A percentile compares a stretch with the other conserved stretches of the same genome.
phyloP scores from a whole-genome alignment of 371 early-diverging fungal genomes.

The Mortierella sp. region DNA sequence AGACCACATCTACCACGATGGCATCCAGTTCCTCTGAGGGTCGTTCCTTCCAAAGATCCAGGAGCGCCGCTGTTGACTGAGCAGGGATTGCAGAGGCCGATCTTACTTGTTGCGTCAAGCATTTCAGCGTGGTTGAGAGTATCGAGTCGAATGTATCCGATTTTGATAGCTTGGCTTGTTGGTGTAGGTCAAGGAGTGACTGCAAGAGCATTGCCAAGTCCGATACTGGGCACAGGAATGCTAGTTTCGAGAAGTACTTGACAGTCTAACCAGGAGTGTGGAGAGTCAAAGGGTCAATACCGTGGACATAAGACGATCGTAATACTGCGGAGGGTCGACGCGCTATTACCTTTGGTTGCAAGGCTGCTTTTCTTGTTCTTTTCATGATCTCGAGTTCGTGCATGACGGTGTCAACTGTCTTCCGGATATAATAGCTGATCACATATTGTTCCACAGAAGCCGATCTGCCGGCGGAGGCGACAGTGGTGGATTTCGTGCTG shows the following conservation, averaged over 20 bases:
- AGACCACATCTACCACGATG: conserved; percentile 37
- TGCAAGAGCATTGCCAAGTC: conserved; percentile 43
- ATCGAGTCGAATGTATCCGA: conserved; percentile 40
- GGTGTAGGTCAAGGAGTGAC: conserved; percentile 28
- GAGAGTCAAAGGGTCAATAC: background rate
- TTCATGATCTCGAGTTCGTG: conserved; percentile 38
- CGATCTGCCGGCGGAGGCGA: conserved; percentile 7
- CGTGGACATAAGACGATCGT: background rate
- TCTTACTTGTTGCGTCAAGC: conserved; percentile 29
- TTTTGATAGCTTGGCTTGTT: conserved; percentile 24
- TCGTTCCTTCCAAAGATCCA: conserved; percentile 52
- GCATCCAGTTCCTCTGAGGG: conserved; percentile 54
- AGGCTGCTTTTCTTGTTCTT: conserved; percentile 8
- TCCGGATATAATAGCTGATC: conserved; percentile 27
- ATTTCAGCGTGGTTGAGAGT: conserved; percentile 35
- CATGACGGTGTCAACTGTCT: conserved; percentile 32
- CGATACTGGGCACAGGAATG: conserved; percentile 32
- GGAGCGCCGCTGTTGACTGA: conserved; percentile 30
- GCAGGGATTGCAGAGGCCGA: conserved; percentile 40
- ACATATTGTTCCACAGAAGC: conserved; percentile 1
- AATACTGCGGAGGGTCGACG: background rate
- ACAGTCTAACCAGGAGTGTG: conserved; percentile 26
- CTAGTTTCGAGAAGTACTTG: conserved; percentile 36
- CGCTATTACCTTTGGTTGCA: conserved; percentile 26
- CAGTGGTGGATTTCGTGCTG: conserved; percentile 16